phyloP scores from a whole-genome alignment of 495 filamentous ascomycete genomes.

The Xylaria nigripes region DNA sequence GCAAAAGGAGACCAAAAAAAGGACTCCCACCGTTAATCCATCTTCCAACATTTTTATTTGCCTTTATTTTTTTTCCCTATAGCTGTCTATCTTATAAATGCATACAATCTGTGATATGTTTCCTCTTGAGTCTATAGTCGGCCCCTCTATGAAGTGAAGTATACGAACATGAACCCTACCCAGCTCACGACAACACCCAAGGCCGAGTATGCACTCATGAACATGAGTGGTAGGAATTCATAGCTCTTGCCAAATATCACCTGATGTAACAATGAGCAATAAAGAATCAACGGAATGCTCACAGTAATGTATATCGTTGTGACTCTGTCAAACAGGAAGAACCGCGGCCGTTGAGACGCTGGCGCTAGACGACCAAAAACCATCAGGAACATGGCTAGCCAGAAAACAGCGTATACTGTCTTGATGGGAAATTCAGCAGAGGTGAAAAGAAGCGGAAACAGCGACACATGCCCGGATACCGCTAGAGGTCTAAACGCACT shows the following conservation, averaged over 20 bases:
- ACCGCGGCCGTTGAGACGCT: conserved; percentile 59
- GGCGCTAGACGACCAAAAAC: conserved; percentile 84
- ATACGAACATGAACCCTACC: conserved; percentile 91
- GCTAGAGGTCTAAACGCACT: conserved; percentile 87
- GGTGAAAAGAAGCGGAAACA: conserved; percentile 92
- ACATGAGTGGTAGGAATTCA: conserved; percentile 94
- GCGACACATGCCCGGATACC: conserved; percentile 87
- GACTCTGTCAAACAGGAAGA: conserved; percentile 86
- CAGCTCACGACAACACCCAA: conserved; percentile 95
- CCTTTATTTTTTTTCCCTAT: neutral
- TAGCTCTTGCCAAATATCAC: conserved; percentile 73
- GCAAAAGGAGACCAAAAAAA: too few relatives aligned
- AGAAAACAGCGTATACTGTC: conserved; percentile 84
- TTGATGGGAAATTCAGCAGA: conserved; percentile 88
- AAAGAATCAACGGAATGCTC: conserved; percentile 80
- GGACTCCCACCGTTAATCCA: too few relatives aligned
- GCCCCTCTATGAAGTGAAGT: conserved; percentile 56
- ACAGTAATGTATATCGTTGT: conserved; percentile 80
- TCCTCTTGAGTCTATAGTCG: neutral
- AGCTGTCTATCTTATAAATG: neutral
- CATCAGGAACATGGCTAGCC: conserved; percentile 78
- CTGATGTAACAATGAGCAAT: conserved; percentile 77
- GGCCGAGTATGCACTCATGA: conserved; percentile 90
- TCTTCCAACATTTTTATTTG: too few relatives aligned
- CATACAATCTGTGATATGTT: neutral